phyloP scores from a whole-genome alignment of 2,329 filamentous ascomycete genomes.

The Fusarium transvaalense region DNA sequence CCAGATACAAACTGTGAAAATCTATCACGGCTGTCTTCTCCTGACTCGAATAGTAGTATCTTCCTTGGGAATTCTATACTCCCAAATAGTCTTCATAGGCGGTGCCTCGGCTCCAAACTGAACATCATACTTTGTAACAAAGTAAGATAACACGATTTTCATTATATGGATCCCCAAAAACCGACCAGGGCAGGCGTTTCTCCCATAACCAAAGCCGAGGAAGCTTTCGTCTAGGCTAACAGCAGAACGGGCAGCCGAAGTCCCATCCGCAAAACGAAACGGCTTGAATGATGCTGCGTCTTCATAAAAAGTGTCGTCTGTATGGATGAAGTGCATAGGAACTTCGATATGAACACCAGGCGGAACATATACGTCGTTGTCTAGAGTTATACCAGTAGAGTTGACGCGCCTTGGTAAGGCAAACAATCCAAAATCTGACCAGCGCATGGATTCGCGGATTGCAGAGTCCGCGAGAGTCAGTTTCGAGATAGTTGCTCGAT shows the following conservation, averaged over 20 bases:
- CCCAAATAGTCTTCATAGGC: neutral
- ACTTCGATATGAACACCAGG: neutral
- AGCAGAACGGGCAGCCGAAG: neutral
- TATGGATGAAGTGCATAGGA: neutral
- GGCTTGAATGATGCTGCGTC: neutral
- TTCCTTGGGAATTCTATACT: neutral
- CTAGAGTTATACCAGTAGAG: neutral
- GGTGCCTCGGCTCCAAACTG: neutral
- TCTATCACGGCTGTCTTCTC: neutral
- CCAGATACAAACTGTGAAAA: neutral
- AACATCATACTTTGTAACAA: neutral
- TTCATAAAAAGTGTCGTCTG: neutral
- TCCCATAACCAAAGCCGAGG: neutral
- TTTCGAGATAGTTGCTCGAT: neutral
- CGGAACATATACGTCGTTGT: neutral
- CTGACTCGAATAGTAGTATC: neutral
- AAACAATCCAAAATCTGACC: neutral
- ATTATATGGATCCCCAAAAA: neutral
- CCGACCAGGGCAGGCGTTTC: neutral
- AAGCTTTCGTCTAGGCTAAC: neutral
- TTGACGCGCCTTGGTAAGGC: neutral
- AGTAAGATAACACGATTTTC: neutral
- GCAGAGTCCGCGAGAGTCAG: neutral
- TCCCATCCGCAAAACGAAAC: neutral
- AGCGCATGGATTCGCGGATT: neutral